Conservation (phyloP, 1,284 basidiomycete genomes). For the Fomitopsis schrenkii region DNA sequence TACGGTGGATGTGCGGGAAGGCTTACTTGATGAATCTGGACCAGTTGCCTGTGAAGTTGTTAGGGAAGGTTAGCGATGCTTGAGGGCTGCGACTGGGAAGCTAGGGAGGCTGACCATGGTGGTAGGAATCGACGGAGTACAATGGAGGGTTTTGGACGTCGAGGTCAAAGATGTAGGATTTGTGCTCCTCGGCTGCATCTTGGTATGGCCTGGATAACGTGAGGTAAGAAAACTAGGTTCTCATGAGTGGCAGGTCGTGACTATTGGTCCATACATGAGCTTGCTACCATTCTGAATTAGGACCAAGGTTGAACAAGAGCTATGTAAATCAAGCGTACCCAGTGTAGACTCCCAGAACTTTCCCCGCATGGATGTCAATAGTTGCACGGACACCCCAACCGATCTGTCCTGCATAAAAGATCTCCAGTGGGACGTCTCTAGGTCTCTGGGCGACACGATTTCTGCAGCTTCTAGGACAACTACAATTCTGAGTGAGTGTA, state of each 20-base stretch:
- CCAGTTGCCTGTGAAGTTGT: conserved; percentile 54
- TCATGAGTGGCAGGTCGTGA: background rate
- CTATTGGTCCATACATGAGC: background rate
- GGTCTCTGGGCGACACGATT: conserved; percentile 36
- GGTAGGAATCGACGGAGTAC: conserved; percentile 47
- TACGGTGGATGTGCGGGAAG: background rate
- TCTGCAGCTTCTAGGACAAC: conserved; percentile 20
- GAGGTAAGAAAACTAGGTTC: background rate
- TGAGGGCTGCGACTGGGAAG: too few relatives aligned
- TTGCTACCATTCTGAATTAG: background rate
- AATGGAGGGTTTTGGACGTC: conserved; percentile 46
- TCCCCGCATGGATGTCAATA: conserved; percentile 39
- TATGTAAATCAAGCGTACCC: conserved; percentile 38
- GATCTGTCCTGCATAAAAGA: conserved; percentile 30
- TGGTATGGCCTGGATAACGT: conserved; percentile 34
- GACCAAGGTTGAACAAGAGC: background rate
- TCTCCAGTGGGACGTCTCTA: conserved; percentile 30
- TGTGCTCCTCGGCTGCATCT: conserved; percentile 31
- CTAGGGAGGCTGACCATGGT: conserved; percentile 35
- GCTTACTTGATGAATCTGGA: conserved; percentile 66
- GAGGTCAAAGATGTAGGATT: conserved; percentile 53
- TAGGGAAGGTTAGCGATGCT: too few relatives aligned
- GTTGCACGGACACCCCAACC: conserved; percentile 37
- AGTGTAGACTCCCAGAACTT: conserved; percentile 58
- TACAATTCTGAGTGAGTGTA: conserved; percentile 20